phyloP scores from a whole-genome alignment of 306 rosid genomes.

The Casuarina cunninghamiana region DNA sequence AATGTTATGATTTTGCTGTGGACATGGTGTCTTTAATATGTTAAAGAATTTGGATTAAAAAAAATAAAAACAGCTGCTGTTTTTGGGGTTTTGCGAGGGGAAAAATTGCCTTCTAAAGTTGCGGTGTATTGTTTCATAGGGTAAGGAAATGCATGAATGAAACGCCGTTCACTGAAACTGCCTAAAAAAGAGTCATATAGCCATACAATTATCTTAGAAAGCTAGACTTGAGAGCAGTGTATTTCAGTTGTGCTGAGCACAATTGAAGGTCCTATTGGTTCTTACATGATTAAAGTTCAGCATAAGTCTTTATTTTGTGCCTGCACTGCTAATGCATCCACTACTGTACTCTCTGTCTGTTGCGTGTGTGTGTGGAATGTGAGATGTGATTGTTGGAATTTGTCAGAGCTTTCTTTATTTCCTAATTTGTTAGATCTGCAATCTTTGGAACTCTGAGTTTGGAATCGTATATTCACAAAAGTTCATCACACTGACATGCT shows the following conservation, averaged over 20 bases:
- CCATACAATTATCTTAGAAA: background rate
- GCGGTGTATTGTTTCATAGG: background rate
- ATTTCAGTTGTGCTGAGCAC: background rate
- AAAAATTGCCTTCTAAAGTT: too few species aligned
- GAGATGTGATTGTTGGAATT: background rate
- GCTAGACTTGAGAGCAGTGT: background rate
- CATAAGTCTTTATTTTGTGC: background rate
- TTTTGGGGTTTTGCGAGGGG: too few species aligned
- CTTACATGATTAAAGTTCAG: background rate
- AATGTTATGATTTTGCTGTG: background rate
- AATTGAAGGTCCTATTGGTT: background rate
- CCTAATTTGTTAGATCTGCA: background rate
- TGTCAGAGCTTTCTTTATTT: background rate
- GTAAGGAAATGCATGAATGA: background rate
- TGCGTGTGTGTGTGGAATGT: background rate
- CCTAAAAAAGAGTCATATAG: background rate
- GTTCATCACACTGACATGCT: slow-evolving; percentile 22
- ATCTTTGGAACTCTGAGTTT: background rate
- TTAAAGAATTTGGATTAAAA: background rate
- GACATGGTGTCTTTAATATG: background rate
- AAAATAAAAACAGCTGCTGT: too few species aligned
- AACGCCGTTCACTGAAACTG: background rate
- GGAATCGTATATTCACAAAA: slow-evolving; percentile 8
- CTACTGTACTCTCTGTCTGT: background rate
- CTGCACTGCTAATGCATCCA: background rate